These are phyloP conservation scores for Erigeron philadelphicus DNA, from an alignment of 140 eudicot species.

Conservation along the genomic window DNA sequence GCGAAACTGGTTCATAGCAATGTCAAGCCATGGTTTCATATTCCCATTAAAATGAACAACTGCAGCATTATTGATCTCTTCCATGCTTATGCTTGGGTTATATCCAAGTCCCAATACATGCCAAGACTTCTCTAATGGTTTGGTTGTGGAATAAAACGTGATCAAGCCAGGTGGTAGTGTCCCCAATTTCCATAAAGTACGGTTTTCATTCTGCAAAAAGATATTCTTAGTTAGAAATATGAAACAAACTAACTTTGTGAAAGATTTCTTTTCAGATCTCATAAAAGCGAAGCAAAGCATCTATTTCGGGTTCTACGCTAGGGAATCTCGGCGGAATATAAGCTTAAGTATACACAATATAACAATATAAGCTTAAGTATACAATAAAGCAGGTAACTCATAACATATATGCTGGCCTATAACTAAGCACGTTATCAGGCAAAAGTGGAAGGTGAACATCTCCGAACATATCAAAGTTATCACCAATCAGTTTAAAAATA, in stretches of 20 bases:
- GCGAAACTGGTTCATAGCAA: slow-evolving; percentile 80
- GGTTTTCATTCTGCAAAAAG: slow-evolving; percentile 76
- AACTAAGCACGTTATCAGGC: slow-evolving; percentile 1
- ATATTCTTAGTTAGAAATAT: slow-evolving; percentile 12
- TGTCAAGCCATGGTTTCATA: slow-evolving; percentile 96
- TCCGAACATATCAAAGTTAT: background rate
- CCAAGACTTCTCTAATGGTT: slow-evolving; percentile 93
- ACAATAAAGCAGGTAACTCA: background rate
- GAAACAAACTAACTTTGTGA: background rate
- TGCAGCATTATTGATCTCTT: slow-evolving; percentile 82
- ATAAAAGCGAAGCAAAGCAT: background rate
- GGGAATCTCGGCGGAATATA: background rate
- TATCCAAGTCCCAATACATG: slow-evolving; percentile 95
- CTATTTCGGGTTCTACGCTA: background rate
- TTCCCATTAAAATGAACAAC: slow-evolving; percentile 92
- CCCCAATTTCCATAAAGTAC: slow-evolving; percentile 89
- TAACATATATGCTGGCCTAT: background rate
- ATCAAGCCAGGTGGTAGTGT: slow-evolving; percentile 91
- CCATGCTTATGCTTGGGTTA: slow-evolving; percentile 85
- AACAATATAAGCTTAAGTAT: background rate
- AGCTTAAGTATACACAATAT: background rate
- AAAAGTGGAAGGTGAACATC: background rate
- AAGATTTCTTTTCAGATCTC: background rate
- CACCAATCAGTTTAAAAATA: background rate
- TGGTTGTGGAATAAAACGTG: slow-evolving; percentile 89